These are phyloP conservation scores for Zostera marina DNA, from an alignment of 116 monocot genomes.

Conservation along the genomic window DNA sequence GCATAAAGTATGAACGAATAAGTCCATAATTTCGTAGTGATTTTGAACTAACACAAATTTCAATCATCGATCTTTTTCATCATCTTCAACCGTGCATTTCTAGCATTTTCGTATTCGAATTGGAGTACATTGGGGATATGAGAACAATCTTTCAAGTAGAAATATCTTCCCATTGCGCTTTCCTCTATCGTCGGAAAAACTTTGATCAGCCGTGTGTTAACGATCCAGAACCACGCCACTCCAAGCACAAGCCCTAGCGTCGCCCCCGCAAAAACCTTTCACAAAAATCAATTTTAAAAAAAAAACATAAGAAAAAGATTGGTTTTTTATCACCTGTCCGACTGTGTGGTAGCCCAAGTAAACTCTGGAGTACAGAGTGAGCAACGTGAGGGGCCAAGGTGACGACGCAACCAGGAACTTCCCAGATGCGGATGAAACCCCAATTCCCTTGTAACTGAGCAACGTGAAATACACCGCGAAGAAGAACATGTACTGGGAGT, in stretches of 20 bases:
- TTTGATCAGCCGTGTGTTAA: slow-evolving; percentile 48
- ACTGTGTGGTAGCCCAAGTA: slow-evolving; percentile 91
- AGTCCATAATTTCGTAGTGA: neutral
- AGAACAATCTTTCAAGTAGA: slow-evolving; percentile 81
- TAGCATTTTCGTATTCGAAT: slow-evolving; percentile 91
- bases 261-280: slow-evolving; percentile 73
- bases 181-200: slow-evolving; percentile 75
- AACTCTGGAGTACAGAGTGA: slow-evolving; percentile 87
- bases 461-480: slow-evolving; percentile 71
- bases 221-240: slow-evolving; percentile 67
- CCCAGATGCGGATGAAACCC: slow-evolving; percentile 11
- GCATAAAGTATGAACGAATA: too few relatives aligned
- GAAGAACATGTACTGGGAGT: slow-evolving; percentile 98
- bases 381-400: slow-evolving; percentile 55
- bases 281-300: too few relatives aligned
- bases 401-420: slow-evolving; percentile 23
- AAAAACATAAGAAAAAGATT: neutral
- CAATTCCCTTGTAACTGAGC: slow-evolving; percentile 16
- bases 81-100: slow-evolving; percentile 49
- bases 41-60: slow-evolving; percentile 4
- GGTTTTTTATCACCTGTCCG: slow-evolving; percentile 42
- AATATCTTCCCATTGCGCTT: slow-evolving; percentile 53
- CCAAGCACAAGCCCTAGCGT: slow-evolving; percentile 63
- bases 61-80: slow-evolving; percentile 6
- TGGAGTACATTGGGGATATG: slow-evolving; percentile 77